phyloP scores from a whole-genome alignment of 768 basidiomycete genomes.

The Suillus fuscotomentosus region DNA sequence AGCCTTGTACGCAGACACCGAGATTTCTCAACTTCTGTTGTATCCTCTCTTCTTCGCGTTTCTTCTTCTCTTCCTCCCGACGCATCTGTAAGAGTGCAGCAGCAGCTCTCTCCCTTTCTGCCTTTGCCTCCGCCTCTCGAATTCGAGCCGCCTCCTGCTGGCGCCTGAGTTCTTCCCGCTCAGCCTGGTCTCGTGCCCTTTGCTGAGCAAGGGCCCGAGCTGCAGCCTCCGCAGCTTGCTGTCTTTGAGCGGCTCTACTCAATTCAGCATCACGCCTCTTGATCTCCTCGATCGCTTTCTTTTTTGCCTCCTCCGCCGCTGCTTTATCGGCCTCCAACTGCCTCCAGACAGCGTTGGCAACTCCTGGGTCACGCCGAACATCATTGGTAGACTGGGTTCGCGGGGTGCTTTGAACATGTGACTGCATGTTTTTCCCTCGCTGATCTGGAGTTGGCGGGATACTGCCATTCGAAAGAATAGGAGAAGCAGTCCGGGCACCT shows the following conservation, averaged over 20 bases:
- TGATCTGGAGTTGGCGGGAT: background rate
- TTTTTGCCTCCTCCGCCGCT: slow-evolving; percentile 20
- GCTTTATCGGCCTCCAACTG: slow-evolving; percentile 42
- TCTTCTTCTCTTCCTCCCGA: slow-evolving; percentile 21
- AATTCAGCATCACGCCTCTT: slow-evolving; percentile 16
- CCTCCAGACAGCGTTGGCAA: slow-evolving; percentile 50
- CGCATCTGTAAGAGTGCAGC: slow-evolving; percentile 31
- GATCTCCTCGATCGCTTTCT: slow-evolving; percentile 18
- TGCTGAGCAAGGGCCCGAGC: slow-evolving; percentile 17
- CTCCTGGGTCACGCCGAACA: slow-evolving; percentile 45
- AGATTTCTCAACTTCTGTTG: slow-evolving; percentile 43
- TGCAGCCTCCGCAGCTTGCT: slow-evolving; percentile 9
- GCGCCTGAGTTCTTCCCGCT: slow-evolving; percentile 16
- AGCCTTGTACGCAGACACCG: slow-evolving; percentile 51
- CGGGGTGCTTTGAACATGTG: background rate
- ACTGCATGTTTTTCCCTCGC: background rate
- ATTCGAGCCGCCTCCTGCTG: slow-evolving; percentile 19
- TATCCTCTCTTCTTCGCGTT: slow-evolving; percentile 26
- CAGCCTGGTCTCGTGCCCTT: slow-evolving; percentile 23
- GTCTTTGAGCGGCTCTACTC: slow-evolving; percentile 15
- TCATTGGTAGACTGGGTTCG: background rate
- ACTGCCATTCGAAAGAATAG: background rate
- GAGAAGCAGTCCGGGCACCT: background rate
- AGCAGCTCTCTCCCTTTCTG: slow-evolving; percentile 15
- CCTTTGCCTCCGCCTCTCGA: slow-evolving; percentile 14